These are phyloP conservation scores for Cercospora sp. DNA, from an alignment of 2,329 filamentous ascomycete species.

Conservation along the genomic window DNA sequence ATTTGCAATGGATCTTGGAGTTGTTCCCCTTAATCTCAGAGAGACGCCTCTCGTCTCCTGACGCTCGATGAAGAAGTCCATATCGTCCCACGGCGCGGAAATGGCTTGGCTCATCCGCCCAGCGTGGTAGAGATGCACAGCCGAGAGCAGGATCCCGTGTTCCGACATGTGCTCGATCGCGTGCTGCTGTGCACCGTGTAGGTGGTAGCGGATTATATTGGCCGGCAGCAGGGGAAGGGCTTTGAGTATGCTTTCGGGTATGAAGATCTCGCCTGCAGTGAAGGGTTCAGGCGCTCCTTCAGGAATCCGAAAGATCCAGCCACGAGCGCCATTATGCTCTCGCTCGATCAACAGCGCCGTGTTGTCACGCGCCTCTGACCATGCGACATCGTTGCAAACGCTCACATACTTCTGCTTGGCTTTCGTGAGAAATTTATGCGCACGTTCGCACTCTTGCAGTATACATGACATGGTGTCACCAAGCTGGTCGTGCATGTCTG, in stretches of 20 bases:
- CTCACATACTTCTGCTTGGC: neutral
- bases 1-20: neutral
- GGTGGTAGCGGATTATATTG: neutral
- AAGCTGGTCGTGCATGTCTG: slow-evolving; percentile 3
- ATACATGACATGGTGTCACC: neutral
- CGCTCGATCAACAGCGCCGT: neutral
- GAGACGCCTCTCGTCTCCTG: neutral
- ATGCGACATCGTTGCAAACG: too few relatives aligned
- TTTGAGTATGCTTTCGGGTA: neutral
- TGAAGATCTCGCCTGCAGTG: neutral
- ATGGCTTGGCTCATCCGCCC: neutral
- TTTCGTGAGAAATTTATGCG: neutral
- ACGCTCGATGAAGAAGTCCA: slow-evolving; percentile 2
- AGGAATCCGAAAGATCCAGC: neutral
- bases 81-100: neutral
- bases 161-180: neutral
- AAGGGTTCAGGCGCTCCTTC: neutral
- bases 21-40: neutral
- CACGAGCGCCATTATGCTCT: neutral
- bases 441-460: neutral
- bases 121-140: slow-evolving; percentile 2
- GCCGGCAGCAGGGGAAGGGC: neutral
- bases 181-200: neutral
- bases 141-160: neutral
- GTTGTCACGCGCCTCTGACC: neutral